These are phyloP conservation scores for Tricladium varicosporioides DNA, from an alignment of 2,329 filamentous ascomycete species.

Conservation along the genomic window DNA sequence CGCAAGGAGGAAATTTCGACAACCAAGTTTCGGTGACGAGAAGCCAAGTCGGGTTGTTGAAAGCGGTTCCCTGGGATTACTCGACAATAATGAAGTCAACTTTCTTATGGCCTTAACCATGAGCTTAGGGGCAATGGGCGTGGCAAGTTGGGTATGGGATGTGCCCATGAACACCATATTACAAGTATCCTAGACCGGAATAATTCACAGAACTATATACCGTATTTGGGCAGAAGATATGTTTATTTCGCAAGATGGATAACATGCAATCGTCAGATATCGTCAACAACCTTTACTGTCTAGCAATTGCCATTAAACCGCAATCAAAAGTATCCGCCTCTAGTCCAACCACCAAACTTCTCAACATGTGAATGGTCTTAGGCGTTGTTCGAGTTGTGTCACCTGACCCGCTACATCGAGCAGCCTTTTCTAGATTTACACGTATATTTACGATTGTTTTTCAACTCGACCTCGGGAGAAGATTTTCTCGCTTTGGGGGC, in stretches of 20 bases:
- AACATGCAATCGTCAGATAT: not conserved
- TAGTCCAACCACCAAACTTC: no score
- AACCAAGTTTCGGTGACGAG: constrained; percentile 52
- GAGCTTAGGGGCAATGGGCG: constrained; percentile 73
- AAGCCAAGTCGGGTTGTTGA: constrained; percentile 53
- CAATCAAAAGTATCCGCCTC: no score
- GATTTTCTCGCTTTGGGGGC: no score
- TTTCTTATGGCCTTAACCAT: constrained; percentile 83
- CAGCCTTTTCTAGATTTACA: no score
- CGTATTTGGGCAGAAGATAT: not conserved
- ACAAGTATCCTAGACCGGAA: constrained; percentile 6
- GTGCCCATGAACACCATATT: constrained; percentile 47
- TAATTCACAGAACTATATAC: not conserved
- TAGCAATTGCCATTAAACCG: no score
- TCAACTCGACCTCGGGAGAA: no score
- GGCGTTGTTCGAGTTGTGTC: no score
- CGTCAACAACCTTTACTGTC: no score
- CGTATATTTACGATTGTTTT: no score
- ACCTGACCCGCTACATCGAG: no score
- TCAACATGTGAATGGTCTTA: no score
- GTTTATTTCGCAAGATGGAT: no score
- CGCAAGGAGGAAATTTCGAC: constrained; percentile 47
- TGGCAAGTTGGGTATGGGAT: constrained; percentile 60
- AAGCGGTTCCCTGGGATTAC: constrained; percentile 64
- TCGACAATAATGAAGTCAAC: constrained; percentile 97